Evolutionary conservation across 1,139 yeast genomes (phyloP), one percentile per base, ranked within the genome.

Genomic region (Yamadazyma siamensis): DNA sequence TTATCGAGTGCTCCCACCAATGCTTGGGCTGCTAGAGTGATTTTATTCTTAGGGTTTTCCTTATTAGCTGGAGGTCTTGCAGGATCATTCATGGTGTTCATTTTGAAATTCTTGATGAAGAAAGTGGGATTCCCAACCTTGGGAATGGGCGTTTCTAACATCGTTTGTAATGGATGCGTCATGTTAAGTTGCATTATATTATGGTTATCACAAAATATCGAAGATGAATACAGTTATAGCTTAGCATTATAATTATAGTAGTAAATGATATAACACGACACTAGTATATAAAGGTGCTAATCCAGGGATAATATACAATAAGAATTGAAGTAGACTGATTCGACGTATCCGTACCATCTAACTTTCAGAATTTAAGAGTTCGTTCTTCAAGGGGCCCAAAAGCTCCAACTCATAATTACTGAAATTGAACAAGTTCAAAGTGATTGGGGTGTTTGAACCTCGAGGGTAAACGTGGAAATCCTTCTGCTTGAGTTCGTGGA

Each of bases 201-300:
- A 47, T 91, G 97, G 97, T 65, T 89, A 39, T 87, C 95, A 11
- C 97, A 89, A 56, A 89, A 88, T 53, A 80, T 88, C 38, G 96
- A 91, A 55, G 97, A 89, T 52, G 97, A 89, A 59, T 89, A 88
- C 59, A 84, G 94, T 43, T 89, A 91, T 56, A 83, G 95, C 30
- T 73, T 88, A 52, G 89, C 94, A 29, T 67, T 89, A 45, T 87
- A 61, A 15, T 21, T 15, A 27, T n/a, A 21, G 11, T 6, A 9
- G 5, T 14, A 11, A 12, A n/a, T n/a, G n/a, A n/a, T n/a, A n/a
- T n/a, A n/a, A n/a, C n/a, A n/a, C n/a, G n/a, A n/a, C n/a, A n/a
- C n/a, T n/a, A n/a, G n/a, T n/a, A n/a, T n/a, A n/a, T n/a, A n/a
- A n/a, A n/a, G n/a, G n/a, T n/a, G n/a, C n/a, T n/a, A n/a, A n/a